Base-by-base conservation (phyloP, 139 green algal species). In the Chlorella sorokiniana region DNA sequence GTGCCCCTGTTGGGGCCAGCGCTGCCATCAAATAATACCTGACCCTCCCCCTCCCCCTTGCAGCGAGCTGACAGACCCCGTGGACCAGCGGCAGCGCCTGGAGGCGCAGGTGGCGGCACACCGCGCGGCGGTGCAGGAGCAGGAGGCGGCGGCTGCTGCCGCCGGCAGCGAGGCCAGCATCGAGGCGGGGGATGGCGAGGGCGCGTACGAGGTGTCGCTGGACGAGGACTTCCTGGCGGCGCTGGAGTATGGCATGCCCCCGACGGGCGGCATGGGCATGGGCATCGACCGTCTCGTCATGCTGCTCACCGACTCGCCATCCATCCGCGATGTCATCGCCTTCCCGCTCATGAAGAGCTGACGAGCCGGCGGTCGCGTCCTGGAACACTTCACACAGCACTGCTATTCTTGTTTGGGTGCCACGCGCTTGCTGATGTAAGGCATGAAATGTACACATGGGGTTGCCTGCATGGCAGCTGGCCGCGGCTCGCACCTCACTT, bases 201-300 rank as follows among this genome's bases (percentile, higher is more conserved):
- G 31, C 94, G 87, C 65, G 6, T 91, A 90, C 33, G 83, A 95
- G 85, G 87, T 96, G 38, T 73, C 82, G 31, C 83, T 99, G 33
- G 96, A 99, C 86, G 94, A 98, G 61, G 96, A 99, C 89, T 99
- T 99, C 83, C 79, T 99, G 31, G 94, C 88, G 5, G 96, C 97
- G 29, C 87, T 99, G 35, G 97, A 99, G 88, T 95, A 98, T 79
- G 97, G 97, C 63, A 96, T 99, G 94, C 97, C 97, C 23, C 97
- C 97, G 9, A 98, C 95, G 20, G 97, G 89, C 6, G 97, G 97
- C 35, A 95, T 99, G 91, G 97, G 97, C 31, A 93, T 99, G 44
- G 97, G 97, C 41, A 92, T 99, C n/a, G 97, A 99, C 78, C 86
- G 97, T 2, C 84, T 99, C 42, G 94, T 81, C 75, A 99, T 99